Evolutionary conservation across 371 early-diverging fungal species (phyloP), one percentile per base, ranked within the genome.

Genomic region (Aphelidium insulamus): DNA sequence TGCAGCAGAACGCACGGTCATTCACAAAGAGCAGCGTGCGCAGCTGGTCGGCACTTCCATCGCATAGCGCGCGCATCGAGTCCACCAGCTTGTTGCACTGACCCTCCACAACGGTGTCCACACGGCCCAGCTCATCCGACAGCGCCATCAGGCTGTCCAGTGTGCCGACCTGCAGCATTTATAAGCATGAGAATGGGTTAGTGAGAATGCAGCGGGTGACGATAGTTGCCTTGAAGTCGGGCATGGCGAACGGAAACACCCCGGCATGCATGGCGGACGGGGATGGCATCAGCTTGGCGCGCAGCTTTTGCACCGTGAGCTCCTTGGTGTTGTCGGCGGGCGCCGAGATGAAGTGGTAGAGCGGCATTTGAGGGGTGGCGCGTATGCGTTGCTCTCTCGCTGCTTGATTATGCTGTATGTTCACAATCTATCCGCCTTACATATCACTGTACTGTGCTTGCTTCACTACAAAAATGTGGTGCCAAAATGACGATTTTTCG

Each of bases 71-170:
- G 5, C 66, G 61, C 29, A 91, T 52, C 25, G 67, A 71, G 35
- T 90, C 90, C 4, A 75, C 65, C 20, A 85, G 48, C 55, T 87
- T 94, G 40, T 59, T 59, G 27, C 59, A 60, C 4, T 76, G 58
- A 23, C 55, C 51, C 40, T 90, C 90, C 37, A 75, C 69, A 0
- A 59, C 50, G 4, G 66, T 43, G 46, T 94, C 95, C 38, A 62
- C 57, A 45, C 87, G 91, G 26, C 59, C 60, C 26, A 94, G 59
- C 41, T 94, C 91, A 46, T 94, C 95, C 6, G 88, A 86, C 21
- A 88, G 59, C 15, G 78, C 41, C 17, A 90, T 78, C 4, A 94
- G 63, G 2, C 72, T 62, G 49, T 94, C 91, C 34, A 94, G 63
- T 10, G 88, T 91, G 29, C 91, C 91, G 50, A 90, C 79, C 85